phyloP scores from a whole-genome alignment of 306 rosid species.

The Carpinus fangiana region DNA sequence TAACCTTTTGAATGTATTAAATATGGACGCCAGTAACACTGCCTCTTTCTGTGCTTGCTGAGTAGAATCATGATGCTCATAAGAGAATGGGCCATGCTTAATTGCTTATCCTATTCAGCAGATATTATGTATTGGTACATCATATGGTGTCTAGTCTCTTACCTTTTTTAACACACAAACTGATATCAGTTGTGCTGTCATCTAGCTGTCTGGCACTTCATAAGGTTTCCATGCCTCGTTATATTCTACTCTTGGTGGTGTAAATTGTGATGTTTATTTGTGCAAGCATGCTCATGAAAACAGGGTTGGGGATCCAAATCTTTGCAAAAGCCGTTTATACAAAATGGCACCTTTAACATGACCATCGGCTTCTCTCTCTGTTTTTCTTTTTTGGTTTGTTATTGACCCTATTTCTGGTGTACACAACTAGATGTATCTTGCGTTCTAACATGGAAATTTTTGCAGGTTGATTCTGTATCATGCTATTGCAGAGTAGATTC shows the following conservation, averaged over 20 bases:
- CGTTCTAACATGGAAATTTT: slow-evolving; percentile 39
- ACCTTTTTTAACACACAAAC: neutral
- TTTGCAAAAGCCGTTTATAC: neutral
- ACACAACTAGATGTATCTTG: slow-evolving; percentile 11
- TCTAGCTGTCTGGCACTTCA: neutral
- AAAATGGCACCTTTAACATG: neutral
- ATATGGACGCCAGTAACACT: neutral
- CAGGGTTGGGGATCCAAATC: neutral
- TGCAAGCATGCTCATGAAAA: neutral
- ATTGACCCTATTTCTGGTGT: neutral
- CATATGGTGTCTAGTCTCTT: neutral
- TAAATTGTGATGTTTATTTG: neutral
- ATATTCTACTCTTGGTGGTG: neutral
- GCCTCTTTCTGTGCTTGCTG: slow-evolving; percentile 12
- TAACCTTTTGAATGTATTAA: neutral
- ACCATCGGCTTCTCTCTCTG: slow-evolving; percentile 3
- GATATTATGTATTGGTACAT: neutral
- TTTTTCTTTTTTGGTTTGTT: neutral
- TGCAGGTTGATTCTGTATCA: slow-evolving; percentile 95
- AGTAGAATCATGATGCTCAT: neutral
- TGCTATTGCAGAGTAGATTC: slow-evolving; percentile 98
- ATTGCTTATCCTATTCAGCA: neutral
- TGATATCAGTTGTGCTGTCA: neutral
- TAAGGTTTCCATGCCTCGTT: neutral
- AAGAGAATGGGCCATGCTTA: neutral